A percentile compares a stretch with the other conserved stretches of the same genome.
Evolutionary conservation across 2,329 filamentous ascomycete species (phyloP).

Genomic region (Colletotrichum aenigma): DNA sequence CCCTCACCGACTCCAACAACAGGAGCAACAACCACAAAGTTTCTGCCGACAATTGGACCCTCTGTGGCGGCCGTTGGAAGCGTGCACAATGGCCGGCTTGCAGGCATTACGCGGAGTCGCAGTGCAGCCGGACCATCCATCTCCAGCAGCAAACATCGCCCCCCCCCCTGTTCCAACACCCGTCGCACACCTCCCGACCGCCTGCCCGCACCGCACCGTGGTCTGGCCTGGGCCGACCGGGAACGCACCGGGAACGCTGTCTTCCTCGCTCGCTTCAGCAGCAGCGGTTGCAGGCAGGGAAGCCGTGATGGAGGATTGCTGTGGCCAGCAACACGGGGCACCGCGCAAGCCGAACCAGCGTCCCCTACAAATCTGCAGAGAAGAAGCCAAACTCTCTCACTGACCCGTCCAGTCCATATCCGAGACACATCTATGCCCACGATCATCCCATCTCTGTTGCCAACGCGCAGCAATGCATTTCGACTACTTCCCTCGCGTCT

Average conservation of each 20-base stretch:
- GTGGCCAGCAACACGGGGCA: background rate
- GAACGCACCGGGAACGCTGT: background rate
- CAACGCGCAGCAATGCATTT: background rate
- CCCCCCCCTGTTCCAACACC: background rate
- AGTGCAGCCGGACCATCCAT: background rate
- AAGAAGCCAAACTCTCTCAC: background rate
- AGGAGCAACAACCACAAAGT: background rate
- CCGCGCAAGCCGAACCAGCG: constrained; percentile 6
- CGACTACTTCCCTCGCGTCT: constrained; percentile 1
- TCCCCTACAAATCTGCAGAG: background rate
- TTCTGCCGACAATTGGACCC: constrained; percentile 16
- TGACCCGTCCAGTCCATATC: background rate
- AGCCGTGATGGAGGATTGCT: background rate
- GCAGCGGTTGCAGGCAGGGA: background rate
- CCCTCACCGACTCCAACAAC: constrained; percentile 12
- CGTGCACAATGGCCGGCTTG: background rate
- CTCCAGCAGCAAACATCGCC: background rate
- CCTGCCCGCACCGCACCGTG: background rate
- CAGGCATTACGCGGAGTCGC: background rate
- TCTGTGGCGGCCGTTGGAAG: background rate
- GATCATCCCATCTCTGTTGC: constrained; percentile 7
- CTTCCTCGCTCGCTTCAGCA: background rate
- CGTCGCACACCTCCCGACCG: background rate
- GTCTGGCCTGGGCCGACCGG: background rate
- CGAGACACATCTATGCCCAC: constrained; percentile 9